phyloP scores from a whole-genome alignment of 257 asterid genomes.

The Scutellaria galericulata region DNA sequence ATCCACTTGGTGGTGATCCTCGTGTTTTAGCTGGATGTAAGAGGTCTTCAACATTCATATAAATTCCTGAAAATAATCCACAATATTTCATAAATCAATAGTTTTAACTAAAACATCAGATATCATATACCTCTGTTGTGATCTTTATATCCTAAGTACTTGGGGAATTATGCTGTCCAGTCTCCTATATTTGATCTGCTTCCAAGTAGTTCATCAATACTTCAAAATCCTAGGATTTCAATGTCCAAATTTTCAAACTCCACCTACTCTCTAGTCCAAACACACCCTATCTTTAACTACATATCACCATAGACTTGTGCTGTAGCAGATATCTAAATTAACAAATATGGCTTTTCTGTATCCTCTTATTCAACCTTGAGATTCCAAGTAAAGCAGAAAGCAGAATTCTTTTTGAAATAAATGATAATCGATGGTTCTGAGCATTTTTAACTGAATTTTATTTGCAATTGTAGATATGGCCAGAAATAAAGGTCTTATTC shows the following conservation, averaged over 20 bases:
- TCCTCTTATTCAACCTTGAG: slow-evolving; percentile 11
- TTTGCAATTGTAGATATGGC: slow-evolving; percentile 77
- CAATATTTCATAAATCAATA: slow-evolving; percentile 8
- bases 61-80: slow-evolving; percentile 21
- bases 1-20: slow-evolving; percentile 98
- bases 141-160: neutral
- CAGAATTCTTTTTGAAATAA: neutral
- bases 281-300: neutral
- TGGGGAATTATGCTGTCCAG: neutral
- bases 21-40: slow-evolving; percentile 99
- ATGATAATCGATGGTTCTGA: slow-evolving; percentile 15
- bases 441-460: slow-evolving; percentile 24
- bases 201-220: no score
- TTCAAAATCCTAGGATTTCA: no score
- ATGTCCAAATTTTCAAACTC: no score
- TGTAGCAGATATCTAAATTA: neutral
- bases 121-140: slow-evolving; percentile 1
- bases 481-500: slow-evolving; percentile 95
- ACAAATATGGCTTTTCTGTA: neutral
- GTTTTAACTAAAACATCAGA: neutral
- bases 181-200: neutral
- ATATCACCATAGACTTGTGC: neutral
- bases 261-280: no score
- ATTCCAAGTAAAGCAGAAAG: neutral
- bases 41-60: slow-evolving; percentile 57